phyloP scores from a whole-genome alignment of 2,329 filamentous ascomycete genomes.

The Harringtonia lauricola region DNA sequence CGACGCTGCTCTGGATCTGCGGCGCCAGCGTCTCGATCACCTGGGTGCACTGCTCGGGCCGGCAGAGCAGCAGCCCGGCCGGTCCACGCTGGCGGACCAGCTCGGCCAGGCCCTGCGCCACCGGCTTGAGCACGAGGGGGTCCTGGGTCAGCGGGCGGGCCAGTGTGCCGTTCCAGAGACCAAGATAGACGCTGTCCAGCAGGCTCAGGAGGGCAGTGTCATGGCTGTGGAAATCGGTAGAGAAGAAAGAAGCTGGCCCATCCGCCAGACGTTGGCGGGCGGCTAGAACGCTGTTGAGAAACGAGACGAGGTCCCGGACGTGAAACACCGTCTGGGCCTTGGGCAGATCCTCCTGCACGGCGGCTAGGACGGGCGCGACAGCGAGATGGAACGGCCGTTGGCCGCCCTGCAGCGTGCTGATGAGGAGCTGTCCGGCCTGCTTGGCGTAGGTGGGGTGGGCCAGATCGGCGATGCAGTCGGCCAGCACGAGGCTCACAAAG shows the following conservation, averaged over 20 bases:
- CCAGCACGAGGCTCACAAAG: constrained; percentile 26
- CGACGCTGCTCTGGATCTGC: neutral
- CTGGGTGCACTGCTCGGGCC: constrained; percentile 16
- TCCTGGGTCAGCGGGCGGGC: constrained; percentile 15
- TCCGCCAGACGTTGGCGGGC: too few species aligned
- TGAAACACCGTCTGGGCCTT: constrained; percentile 39
- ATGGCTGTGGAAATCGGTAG: constrained; percentile 22
- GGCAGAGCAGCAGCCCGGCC: constrained; percentile 19
- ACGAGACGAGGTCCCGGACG: constrained; percentile 37
- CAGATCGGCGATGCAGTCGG: constrained; percentile 42
- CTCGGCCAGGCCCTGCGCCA: constrained; percentile 33
- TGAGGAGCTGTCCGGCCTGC: constrained; percentile 39
- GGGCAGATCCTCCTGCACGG: constrained; percentile 36
- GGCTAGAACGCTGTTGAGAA: constrained; percentile 41
- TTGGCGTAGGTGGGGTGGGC: constrained; percentile 40
- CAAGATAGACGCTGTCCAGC: constrained; percentile 31
- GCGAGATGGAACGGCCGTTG: constrained; percentile 35
- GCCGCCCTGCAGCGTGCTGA: constrained; percentile 38
- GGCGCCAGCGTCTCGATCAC: constrained; percentile 14
- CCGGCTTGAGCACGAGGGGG: constrained; percentile 27
- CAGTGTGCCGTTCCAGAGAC: constrained; percentile 20
- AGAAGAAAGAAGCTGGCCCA: constrained; percentile 28
- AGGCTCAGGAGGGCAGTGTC: constrained; percentile 27
- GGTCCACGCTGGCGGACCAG: constrained; percentile 29
- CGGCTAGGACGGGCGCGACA: constrained; percentile 33